Evolutionary conservation across 345 rosid species (phyloP).

Genomic region (Rhodamnia argentea): DNA sequence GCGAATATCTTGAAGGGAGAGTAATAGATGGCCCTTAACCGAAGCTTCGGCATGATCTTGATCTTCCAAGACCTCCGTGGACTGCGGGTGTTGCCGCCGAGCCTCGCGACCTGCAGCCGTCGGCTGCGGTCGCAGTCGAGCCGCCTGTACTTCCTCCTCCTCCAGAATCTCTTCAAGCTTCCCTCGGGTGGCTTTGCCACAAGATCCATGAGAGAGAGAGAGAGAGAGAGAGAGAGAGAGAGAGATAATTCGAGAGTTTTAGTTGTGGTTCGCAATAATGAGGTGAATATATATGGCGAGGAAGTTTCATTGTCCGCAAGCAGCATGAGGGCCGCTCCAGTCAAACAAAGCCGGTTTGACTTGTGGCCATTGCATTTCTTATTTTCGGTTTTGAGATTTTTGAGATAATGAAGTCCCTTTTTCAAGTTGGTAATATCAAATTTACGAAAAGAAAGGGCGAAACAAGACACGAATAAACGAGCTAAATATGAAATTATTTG

Average conservation of each 20-base stretch:
- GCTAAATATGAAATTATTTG: neutral
- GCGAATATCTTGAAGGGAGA: conserved; percentile 1
- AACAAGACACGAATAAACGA: neutral
- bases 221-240: neutral
- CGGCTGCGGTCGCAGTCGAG: neutral
- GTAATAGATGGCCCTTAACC: neutral
- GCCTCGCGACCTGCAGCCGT: neutral
- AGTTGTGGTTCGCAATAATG: neutral
- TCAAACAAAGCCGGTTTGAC: neutral
- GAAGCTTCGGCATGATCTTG: conserved; percentile 1
- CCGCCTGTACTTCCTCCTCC: conserved; percentile 2
- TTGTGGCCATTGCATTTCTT: neutral
- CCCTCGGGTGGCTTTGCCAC: neutral
- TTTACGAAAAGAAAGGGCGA: accelerated
- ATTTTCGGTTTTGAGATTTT: neutral
- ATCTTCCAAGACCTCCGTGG: conserved; percentile 4
- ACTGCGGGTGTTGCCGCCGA: neutral
- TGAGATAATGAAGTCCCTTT: neutral
- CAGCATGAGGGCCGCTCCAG: neutral
- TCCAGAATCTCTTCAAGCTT: conserved; percentile 3
- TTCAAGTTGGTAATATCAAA: neutral
- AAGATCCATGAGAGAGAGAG: neutral
- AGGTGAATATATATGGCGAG: neutral
- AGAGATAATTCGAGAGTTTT: neutral
- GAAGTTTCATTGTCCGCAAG: neutral